Base-by-base conservation (phyloP, 768 basidiomycete genomes). In the Termitomyces sp. region DNA sequence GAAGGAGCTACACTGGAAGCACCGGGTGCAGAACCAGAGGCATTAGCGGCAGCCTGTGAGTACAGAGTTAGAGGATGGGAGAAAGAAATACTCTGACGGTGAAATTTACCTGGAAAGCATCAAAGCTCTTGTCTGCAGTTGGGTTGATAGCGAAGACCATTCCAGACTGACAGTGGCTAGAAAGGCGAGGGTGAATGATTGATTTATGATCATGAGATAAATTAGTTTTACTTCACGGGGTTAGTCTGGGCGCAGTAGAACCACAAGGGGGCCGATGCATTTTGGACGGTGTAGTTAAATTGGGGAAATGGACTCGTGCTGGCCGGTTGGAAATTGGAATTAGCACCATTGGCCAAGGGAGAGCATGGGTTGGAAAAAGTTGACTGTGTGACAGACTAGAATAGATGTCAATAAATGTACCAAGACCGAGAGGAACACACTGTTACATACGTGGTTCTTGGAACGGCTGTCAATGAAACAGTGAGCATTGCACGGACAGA, bases 71-170 rank as follows among this genome's bases (percentile, higher is more conserved):
- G 28, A 55, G 9, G 11, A 62, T 48, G 16, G 20, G 2, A 16
- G 13, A 20, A 20, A 12, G 49, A 38, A 22, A 28, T 13, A 18
- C 33, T 40, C 18, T n/a, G 39, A 22, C 1, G 20, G 36, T 16
- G 20, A 24, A 48, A 51, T 57, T 53, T 70, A 74, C 78, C 74
- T 81, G 77, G 81, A 81, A 88, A 24, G 71, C 72, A 1, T 67
- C 75, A 63, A 81, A 84, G 53, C 71, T 77, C 74, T 82, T 83
- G 22, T 72, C 68, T 6, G 75, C 68, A 15, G 77, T 79, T 13
- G 81, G 79, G 69, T 86, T 86, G 35, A 86, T 71, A 24, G 84
- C 80, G 71, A 88, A 86, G 51, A 88, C 86, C 85, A 86, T 86
- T 65, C 85, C 85, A 6, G 51, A 32, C 36, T 73, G 60, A 69